phyloP scores from a whole-genome alignment of 2,329 filamentous ascomycete genomes.

The Hypoxylon sp. region DNA sequence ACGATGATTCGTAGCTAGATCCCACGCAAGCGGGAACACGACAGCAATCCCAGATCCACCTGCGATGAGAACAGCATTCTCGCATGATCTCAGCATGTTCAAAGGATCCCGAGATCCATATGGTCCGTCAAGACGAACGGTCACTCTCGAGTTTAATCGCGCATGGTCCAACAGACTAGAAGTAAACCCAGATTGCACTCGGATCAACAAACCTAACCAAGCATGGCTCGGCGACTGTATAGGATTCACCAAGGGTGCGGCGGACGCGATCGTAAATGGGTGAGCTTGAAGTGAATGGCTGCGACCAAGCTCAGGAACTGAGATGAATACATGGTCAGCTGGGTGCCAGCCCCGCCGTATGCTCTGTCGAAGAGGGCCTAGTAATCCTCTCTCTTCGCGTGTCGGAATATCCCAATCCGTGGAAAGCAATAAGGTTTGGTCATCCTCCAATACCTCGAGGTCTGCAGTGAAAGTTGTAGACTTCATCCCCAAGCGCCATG shows the following conservation, averaged over 20 bases:
- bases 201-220: conserved; percentile 66
- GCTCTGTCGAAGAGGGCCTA: conserved; percentile 42
- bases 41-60: conserved; percentile 73
- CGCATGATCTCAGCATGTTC: conserved; percentile 58
- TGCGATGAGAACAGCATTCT: conserved; percentile 64
- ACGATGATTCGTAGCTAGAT: conserved; percentile 49
- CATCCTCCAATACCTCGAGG: conserved; percentile 63
- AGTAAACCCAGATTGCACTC: conserved; percentile 68
- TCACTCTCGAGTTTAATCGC: conserved; percentile 51
- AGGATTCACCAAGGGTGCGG: conserved; percentile 52
- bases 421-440: conserved; percentile 61
- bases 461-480: conserved; percentile 57
- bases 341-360: conserved; percentile 64
- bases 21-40: conserved; percentile 66
- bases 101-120: conserved; percentile 68
- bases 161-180: conserved; percentile 62
- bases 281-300: conserved; percentile 67
- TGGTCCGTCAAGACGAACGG: conserved; percentile 68
- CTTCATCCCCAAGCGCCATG: conserved; percentile 65
- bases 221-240: conserved; percentile 50
- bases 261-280: conserved; percentile 72
- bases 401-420: conserved; percentile 49
- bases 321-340: conserved; percentile 71
- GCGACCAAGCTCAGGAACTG: conserved; percentile 61
- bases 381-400: conserved; percentile 7